A percentile compares a stretch with the other conserved stretches of the same genome.
These are phyloP conservation scores for Suillus ampliporus DNA, from an alignment of 768 basidiomycete genomes.

Conservation along the genomic window DNA sequence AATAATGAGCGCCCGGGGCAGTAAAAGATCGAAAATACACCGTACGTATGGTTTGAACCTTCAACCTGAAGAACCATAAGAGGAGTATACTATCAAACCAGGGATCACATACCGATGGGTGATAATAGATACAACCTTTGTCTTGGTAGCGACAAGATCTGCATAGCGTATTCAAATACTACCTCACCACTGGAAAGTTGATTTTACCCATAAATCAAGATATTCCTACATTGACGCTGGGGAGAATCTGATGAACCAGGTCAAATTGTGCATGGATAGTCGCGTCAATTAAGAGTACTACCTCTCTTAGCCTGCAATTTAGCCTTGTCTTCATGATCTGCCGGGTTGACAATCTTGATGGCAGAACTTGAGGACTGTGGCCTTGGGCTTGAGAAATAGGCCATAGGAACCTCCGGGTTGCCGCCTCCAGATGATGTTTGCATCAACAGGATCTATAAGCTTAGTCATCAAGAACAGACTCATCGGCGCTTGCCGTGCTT, in stretches of 20 bases:
- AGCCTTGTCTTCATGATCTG: slow-evolving; percentile 44
- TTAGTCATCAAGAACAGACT: background rate
- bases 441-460: background rate
- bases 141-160: slow-evolving; percentile 88
- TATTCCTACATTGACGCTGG: slow-evolving; percentile 87
- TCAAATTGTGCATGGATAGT: slow-evolving; percentile 19
- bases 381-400: slow-evolving; percentile 71
- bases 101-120: slow-evolving; percentile 61
- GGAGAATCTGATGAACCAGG: slow-evolving; percentile 55
- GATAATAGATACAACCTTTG: slow-evolving; percentile 84
- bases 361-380: slow-evolving; percentile 63
- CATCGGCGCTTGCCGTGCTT: background rate
- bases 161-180: slow-evolving; percentile 6
- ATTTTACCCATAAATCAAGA: slow-evolving; percentile 85
- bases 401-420: slow-evolving; percentile 48
- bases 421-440: background rate
- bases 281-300: slow-evolving; percentile 35
- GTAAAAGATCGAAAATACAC: slow-evolving; percentile 14
- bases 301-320: slow-evolving; percentile 60
- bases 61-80: slow-evolving; percentile 22
- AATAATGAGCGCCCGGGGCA: slow-evolving; percentile 3
- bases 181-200: background rate
- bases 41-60: slow-evolving; percentile 30
- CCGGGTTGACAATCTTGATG: slow-evolving; percentile 74
- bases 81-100: background rate